Base-by-base conservation (phyloP, 352 stramenopile genomes). In the Phytophthora idaei region DNA sequence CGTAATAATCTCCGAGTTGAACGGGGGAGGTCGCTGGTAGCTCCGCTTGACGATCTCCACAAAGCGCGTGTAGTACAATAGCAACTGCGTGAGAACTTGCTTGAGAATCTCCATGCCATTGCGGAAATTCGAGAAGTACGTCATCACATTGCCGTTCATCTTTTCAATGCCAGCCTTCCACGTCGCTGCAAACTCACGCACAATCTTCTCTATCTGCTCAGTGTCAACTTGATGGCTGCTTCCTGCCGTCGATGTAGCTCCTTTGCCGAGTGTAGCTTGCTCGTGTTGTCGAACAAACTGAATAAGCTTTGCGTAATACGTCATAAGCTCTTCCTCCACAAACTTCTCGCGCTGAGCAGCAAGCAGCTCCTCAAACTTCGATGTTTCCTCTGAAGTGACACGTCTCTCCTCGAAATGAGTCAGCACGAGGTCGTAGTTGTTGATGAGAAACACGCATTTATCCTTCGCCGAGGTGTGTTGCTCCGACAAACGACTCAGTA, bases 91-190 rank as follows among this genome's bases (percentile, higher is more conserved):
- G 48, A 99, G 78, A 29, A 99, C 96, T 81, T 99, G 97, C 78
- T 99, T 99, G 32, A 99, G 85, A 71, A 99, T 99, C 65, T 99
- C 97, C 95, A 99, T 99, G 36, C 96, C 97, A 73, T 99, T 99
- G 31, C 93, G 87, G 78, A 99, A 99, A 76, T 99, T 99, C 36
- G 95, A 97, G 77, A 99, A 99, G 67, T 97, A 98, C 42, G 89
- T 98, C 68, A 99, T 91, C 32, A 99, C 92, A 77, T 99, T 98
- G 54, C 90, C 74, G 78, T 99, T 99, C 81, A 99, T 99, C 57
- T 95, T 93, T 76, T 99, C 95, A 62, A 99, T 99, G 6, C 90
- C 94, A 44, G 65, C 74, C 62, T 98, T 98, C 97, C 97, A 99
- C 37, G 90, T 96, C 7, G 85, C 89, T 17, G 94, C 90, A 85